These are phyloP conservation scores for Fusarium denticulatum DNA, from an alignment of 2,329 filamentous ascomycete genomes.

Conservation along the genomic window DNA sequence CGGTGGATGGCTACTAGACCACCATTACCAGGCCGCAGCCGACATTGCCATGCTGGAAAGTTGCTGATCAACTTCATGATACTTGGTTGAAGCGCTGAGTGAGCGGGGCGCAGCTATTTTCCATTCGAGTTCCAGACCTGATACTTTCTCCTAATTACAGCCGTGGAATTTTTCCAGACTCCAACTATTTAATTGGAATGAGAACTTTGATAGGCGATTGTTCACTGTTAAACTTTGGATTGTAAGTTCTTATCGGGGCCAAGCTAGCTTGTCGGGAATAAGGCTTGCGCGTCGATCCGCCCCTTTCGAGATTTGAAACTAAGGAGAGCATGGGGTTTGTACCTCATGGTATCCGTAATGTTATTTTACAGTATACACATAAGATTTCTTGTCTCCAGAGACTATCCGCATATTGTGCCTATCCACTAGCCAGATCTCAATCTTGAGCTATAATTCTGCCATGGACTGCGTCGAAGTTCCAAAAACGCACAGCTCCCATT, in stretches of 20 bases:
- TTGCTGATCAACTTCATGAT: constrained; percentile 39
- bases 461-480: neutral
- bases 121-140: neutral
- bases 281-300: constrained; percentile 25
- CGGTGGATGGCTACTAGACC: constrained; percentile 10
- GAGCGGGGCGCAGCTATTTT: constrained; percentile 1
- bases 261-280: constrained; percentile 27
- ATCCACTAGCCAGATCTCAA: neutral
- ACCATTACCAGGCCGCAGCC: constrained; percentile 15
- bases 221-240: neutral
- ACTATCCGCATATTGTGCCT: neutral
- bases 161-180: constrained; percentile 12
- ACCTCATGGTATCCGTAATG: neutral
- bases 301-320: constrained; percentile 20
- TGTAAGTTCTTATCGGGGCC: neutral
- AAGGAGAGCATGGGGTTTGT: constrained; percentile 2
- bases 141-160: constrained; percentile 2
- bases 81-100: constrained; percentile 15
- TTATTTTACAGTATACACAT: neutral
- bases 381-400: neutral
- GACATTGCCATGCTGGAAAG: constrained; percentile 26
- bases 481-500: neutral
- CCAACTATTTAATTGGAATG: neutral
- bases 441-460: neutral
- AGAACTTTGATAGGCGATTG: neutral